These are phyloP conservation scores for Wickerhamiella kurtzmanii DNA, from an alignment of 805 yeast species.

Conservation along the genomic window DNA sequence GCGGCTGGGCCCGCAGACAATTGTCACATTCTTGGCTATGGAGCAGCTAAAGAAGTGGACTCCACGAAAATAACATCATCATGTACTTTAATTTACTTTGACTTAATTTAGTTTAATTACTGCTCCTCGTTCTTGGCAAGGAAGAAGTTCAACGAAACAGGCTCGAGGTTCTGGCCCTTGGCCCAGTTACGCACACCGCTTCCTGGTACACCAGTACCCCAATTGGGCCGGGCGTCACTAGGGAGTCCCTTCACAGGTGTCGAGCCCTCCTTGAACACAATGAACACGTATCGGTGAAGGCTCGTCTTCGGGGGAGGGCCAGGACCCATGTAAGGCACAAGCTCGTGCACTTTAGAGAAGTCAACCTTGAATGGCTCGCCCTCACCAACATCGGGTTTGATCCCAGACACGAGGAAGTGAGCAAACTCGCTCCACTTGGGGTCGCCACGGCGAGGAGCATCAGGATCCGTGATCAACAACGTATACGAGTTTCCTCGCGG, in stretches of 20 bases:
- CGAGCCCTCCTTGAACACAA: slow-evolving; percentile 56
- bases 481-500: slow-evolving; percentile 41
- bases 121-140: slow-evolving; percentile 46
- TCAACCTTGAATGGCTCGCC: slow-evolving; percentile 21
- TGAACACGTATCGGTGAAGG: slow-evolving; percentile 71
- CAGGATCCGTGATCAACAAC: slow-evolving; percentile 79
- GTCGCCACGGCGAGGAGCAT: slow-evolving; percentile 76
- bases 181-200: slow-evolving; percentile 70
- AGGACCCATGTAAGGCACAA: slow-evolving; percentile 61
- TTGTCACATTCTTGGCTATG: slow-evolving; percentile 29
- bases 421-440: slow-evolving; percentile 80
- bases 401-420: slow-evolving; percentile 47
- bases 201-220: slow-evolving; percentile 82
- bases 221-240: slow-evolving; percentile 44
- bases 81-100: background rate
- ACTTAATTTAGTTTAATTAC: background rate
- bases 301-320: slow-evolving; percentile 86
- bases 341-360: slow-evolving; percentile 29
- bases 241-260: slow-evolving; percentile 17
- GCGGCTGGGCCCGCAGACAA: slow-evolving; percentile 60
- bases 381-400: slow-evolving; percentile 20
- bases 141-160: slow-evolving; percentile 71
- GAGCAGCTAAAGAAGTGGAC: slow-evolving; percentile 28
- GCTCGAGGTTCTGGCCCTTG: slow-evolving; percentile 36
- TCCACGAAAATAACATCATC: slow-evolving; percentile 3